These are phyloP conservation scores for Aphanomyces invadans DNA, from an alignment of 352 stramenopile genomes.

Conservation along the genomic window DNA sequence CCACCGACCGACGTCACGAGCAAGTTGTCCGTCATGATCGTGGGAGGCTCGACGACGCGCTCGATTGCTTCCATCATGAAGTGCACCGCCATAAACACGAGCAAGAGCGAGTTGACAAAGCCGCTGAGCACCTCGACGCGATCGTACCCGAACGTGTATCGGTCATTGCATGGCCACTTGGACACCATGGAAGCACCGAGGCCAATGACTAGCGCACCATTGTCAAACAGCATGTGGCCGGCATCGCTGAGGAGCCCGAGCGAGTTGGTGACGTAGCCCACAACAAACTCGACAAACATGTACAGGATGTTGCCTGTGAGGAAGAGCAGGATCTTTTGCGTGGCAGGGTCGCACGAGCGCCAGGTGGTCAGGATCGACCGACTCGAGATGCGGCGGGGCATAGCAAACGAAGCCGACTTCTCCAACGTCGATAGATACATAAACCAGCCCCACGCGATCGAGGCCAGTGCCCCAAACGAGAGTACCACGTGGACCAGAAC, in stretches of 20 bases:
- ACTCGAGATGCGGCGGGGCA: too few species aligned
- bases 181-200: conserved; percentile 78
- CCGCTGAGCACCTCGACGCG: conserved; percentile 81
- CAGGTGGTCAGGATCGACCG: neutral
- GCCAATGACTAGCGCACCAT: conserved; percentile 73
- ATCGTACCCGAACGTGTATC: conserved; percentile 81
- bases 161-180: conserved; percentile 51
- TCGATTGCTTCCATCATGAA: conserved; percentile 71
- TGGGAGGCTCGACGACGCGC: conserved; percentile 62
- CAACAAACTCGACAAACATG: conserved; percentile 83
- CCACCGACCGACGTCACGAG: conserved; percentile 77
- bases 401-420: too few species aligned
- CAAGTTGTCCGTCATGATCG: conserved; percentile 77
- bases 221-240: conserved; percentile 87
- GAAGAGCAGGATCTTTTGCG: conserved; percentile 76
- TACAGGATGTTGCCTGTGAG: conserved; percentile 70
- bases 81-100: conserved; percentile 77
- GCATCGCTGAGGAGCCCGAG: conserved; percentile 80
- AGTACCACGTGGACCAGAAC: conserved; percentile 4
- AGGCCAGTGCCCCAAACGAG: conserved; percentile 5
- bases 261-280: conserved; percentile 79
- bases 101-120: conserved; percentile 79
- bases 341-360: neutral
- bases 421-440: neutral
- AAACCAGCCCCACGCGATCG: conserved; percentile 12